A percentile compares a stretch with the other conserved stretches of the same genome.
Evolutionary conservation across 179 eudicot species (phyloP).

Genomic region (Monotropa hypopitys): DNA sequence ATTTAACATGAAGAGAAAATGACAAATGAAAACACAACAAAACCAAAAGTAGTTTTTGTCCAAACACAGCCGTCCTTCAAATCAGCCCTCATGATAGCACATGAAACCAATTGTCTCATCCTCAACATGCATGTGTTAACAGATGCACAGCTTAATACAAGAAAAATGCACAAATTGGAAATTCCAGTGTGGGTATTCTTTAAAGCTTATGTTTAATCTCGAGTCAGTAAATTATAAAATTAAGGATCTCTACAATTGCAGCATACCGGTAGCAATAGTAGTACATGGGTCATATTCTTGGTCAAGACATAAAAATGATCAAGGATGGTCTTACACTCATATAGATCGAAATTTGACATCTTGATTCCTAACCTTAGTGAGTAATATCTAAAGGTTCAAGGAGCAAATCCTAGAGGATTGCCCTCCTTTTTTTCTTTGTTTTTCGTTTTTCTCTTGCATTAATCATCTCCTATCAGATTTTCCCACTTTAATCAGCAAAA

Average conservation of each 20-base stretch:
- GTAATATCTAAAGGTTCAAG: neutral
- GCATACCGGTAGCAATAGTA: neutral
- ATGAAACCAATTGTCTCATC: neutral
- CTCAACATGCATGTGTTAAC: neutral
- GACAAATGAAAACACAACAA: neutral
- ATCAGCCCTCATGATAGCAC: neutral
- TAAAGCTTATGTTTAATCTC: neutral
- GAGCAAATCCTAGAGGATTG: neutral
- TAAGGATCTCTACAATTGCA: neutral
- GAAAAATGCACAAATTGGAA: neutral
- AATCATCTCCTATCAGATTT: neutral
- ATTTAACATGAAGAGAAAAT: neutral
- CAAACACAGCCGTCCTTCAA: neutral
- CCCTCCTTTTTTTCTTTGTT: neutral
- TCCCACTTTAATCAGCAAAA: neutral
- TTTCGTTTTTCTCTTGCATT: neutral
- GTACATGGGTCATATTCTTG: neutral
- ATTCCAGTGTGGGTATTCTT: neutral
- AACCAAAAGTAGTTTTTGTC: neutral
- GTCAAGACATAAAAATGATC: neutral
- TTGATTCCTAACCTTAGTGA: neutral
- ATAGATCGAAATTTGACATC: neutral
- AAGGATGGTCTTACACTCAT: neutral
- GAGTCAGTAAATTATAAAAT: neutral
- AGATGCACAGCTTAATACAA: neutral